A percentile compares a stretch with the other conserved stretches of the same genome.
These are phyloP conservation scores for Themeda triandra DNA, from an alignment of 176 grass and related monocot species.

Conservation along the genomic window DNA sequence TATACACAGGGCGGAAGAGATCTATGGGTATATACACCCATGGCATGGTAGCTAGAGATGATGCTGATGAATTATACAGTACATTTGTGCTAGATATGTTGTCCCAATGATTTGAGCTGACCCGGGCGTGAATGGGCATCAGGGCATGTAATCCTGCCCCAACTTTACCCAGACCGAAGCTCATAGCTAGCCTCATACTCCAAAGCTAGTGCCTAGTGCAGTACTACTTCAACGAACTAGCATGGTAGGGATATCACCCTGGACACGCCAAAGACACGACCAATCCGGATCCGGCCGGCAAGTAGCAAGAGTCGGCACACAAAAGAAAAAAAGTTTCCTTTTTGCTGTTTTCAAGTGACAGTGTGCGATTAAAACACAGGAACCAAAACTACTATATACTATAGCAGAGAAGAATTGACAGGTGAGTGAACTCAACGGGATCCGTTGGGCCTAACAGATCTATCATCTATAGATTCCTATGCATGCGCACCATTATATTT, in stretches of 20 bases:
- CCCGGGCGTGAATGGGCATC: not conserved
- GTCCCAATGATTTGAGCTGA: conserved; percentile 20
- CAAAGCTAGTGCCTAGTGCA: not conserved
- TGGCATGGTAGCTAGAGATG: not conserved
- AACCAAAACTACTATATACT: too few species aligned
- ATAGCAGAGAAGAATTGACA: not conserved
- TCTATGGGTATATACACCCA: not conserved
- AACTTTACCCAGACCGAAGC: conserved; percentile 16
- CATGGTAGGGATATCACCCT: not conserved
- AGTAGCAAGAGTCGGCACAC: not conserved
- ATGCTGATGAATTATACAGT: not conserved
- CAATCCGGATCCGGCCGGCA: not conserved
- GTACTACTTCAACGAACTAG: not conserved
- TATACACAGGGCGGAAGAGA: not conserved
- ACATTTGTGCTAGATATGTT: not conserved
- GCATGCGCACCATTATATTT: not conserved
- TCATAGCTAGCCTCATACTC: too few species aligned
- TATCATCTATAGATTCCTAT: not conserved
- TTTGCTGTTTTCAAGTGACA: not conserved
- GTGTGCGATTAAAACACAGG: not conserved
- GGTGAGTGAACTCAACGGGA: not conserved
- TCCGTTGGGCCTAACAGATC: not conserved
- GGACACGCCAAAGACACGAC: not conserved
- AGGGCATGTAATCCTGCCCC: not conserved
- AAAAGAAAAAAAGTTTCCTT: not conserved